phyloP scores from a whole-genome alignment of 1,284 basidiomycete genomes.

The Chalciporus sp. region DNA sequence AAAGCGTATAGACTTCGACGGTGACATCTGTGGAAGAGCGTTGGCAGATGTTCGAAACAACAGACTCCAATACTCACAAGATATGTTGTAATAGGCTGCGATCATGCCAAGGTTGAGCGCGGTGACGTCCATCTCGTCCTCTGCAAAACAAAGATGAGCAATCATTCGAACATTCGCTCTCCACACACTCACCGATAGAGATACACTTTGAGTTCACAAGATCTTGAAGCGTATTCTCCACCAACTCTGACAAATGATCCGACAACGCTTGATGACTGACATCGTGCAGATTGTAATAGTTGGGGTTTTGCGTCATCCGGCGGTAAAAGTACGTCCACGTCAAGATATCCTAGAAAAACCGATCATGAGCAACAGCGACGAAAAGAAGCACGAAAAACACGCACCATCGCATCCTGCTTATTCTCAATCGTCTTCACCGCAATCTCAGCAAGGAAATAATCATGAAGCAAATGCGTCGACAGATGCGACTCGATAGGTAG shows the following conservation, averaged over 20 bases:
- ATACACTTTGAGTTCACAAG: slow-evolving; percentile 96
- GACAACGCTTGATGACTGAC: slow-evolving; percentile 92
- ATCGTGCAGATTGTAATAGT: slow-evolving; percentile 94
- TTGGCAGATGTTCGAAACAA: neutral
- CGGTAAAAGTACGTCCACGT: slow-evolving; percentile 98
- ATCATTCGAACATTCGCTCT: neutral
- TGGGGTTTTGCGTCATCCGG: slow-evolving; percentile 93
- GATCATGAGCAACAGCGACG: slow-evolving; percentile 3
- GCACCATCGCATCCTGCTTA: slow-evolving; percentile 93
- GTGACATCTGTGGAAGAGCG: slow-evolving; percentile 71
- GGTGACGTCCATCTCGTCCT: slow-evolving; percentile 92
- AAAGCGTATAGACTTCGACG: slow-evolving; percentile 95
- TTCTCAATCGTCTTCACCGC: slow-evolving; percentile 99
- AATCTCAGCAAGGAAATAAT: slow-evolving; percentile 98
- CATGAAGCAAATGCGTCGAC: slow-evolving; percentile 85
- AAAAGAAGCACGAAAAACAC: slow-evolving; percentile 23
- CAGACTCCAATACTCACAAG: slow-evolving; percentile 52
- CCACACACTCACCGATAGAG: slow-evolving; percentile 67
- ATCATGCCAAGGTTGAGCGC: slow-evolving; percentile 96
- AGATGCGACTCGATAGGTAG: slow-evolving; percentile 97
- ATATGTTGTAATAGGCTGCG: slow-evolving; percentile 91
- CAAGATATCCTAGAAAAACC: slow-evolving; percentile 71
- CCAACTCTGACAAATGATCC: slow-evolving; percentile 93
- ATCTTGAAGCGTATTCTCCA: slow-evolving; percentile 91
- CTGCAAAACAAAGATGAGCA: slow-evolving; percentile 40